These are phyloP conservation scores for Iodosphaeria phyllophila DNA, from an alignment of 2,329 filamentous ascomycete species.

Conservation along the genomic window DNA sequence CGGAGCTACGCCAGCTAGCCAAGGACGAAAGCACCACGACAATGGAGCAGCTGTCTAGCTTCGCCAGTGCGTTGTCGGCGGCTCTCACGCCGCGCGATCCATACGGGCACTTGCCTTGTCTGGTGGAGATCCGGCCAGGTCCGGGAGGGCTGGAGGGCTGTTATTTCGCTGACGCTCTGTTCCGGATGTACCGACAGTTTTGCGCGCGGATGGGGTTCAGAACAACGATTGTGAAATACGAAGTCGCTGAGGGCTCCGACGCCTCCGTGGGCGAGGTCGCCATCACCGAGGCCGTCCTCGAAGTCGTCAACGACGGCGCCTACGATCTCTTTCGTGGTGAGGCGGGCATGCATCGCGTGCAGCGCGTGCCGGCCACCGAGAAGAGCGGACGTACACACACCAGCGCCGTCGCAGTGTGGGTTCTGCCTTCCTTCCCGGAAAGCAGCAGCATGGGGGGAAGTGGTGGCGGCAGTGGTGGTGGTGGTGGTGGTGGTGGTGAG, in stretches of 20 bases:
- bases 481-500: conserved; percentile 26
- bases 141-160: conserved; percentile 83
- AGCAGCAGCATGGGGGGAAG: too few species aligned
- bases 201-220: conserved; percentile 52
- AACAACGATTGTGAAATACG: conserved; percentile 58
- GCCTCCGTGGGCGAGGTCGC: conserved; percentile 42
- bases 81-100: conserved; percentile 75
- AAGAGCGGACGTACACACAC: conserved; percentile 85
- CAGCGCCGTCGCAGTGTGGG: conserved; percentile 79
- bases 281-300: conserved; percentile 73
- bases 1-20: conserved; percentile 61
- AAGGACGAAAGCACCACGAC: conserved; percentile 64
- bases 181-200: conserved; percentile 77
- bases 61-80: conserved; percentile 51
- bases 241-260: conserved; percentile 45
- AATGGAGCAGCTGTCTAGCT: conserved; percentile 35
- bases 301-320: conserved; percentile 57
- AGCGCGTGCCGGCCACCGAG: conserved; percentile 83
- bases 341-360: conserved; percentile 87
- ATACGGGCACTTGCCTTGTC: conserved; percentile 75
- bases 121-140: conserved; percentile 82
- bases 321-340: conserved; percentile 74
- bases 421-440: conserved; percentile 66
- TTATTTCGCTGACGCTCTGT: conserved; percentile 71
- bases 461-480: conserved; percentile 19